Conservation (phyloP, 192 early-diverging fungal genomes). For the Phlyctochytrium planicorne region DNA sequence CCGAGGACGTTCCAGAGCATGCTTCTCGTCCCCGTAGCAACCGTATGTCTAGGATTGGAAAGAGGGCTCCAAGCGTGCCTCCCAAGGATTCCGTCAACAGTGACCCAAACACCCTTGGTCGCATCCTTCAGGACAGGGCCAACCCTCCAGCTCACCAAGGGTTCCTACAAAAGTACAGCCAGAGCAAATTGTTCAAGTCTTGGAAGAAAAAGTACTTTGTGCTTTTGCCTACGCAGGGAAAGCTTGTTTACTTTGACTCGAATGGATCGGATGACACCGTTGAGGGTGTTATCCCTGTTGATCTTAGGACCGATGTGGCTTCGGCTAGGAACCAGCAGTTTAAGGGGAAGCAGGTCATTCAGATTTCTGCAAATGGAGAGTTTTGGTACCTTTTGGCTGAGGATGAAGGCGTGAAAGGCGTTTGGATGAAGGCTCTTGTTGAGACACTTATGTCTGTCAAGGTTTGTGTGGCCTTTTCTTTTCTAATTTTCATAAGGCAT, state of each 20-base stretch:
- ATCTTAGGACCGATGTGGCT: neutral
- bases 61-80: no score
- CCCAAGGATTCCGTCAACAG: no score
- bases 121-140: neutral
- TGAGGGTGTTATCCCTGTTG: neutral
- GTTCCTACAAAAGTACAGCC: neutral
- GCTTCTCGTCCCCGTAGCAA: neutral
- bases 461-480: neutral
- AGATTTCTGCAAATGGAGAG: neutral
- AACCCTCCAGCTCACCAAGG: neutral
- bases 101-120: neutral
- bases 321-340: neutral
- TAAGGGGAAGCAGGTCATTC: constrained; percentile 3
- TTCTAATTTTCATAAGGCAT: neutral
- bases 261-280: neutral
- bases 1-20: neutral
- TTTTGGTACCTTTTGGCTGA: neutral
- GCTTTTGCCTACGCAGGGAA: neutral
- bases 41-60: no score
- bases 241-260: neutral
- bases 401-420: neutral
- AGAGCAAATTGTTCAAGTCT: neutral
- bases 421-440: neutral
- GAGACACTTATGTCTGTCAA: neutral
- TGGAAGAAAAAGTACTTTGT: constrained; percentile 1